phyloP scores from a whole-genome alignment of 345 rosid genomes.

The Linum trigynum region DNA sequence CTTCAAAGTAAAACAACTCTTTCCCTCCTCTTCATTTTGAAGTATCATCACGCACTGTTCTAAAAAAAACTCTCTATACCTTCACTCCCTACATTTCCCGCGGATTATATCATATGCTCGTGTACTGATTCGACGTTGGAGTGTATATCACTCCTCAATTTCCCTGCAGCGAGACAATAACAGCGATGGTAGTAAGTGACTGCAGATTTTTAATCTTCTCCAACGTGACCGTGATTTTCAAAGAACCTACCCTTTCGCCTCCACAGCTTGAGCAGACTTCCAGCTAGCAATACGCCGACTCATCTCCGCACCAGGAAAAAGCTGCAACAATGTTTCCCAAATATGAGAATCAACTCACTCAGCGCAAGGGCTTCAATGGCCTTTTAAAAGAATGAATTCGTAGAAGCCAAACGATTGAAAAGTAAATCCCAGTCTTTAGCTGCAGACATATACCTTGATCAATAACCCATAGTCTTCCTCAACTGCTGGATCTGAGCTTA shows the following conservation, averaged over 20 bases:
- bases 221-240: neutral
- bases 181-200: neutral
- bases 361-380: neutral
- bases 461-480: slow-evolving; percentile 82
- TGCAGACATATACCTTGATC: slow-evolving; percentile 50
- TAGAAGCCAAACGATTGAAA: no score
- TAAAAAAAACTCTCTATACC: no score
- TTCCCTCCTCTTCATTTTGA: no score
- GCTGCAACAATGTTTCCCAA: slow-evolving; percentile 34
- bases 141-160: slow-evolving; percentile 35
- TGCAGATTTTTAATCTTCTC: neutral
- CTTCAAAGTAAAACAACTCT: no score
- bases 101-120: no score
- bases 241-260: slow-evolving; percentile 74
- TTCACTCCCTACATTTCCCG: no score
- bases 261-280: slow-evolving; percentile 79
- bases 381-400: slow-evolving; percentile 5
- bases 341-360: neutral
- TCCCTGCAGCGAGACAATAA: slow-evolving; percentile 53
- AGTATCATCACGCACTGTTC: no score
- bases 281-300: slow-evolving; percentile 93
- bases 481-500: slow-evolving; percentile 80
- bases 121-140: no score
- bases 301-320: slow-evolving; percentile 94
- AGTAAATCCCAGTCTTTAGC: no score